Conservation (phyloP, 257 asterid genomes). For the Solanum rostratum region DNA sequence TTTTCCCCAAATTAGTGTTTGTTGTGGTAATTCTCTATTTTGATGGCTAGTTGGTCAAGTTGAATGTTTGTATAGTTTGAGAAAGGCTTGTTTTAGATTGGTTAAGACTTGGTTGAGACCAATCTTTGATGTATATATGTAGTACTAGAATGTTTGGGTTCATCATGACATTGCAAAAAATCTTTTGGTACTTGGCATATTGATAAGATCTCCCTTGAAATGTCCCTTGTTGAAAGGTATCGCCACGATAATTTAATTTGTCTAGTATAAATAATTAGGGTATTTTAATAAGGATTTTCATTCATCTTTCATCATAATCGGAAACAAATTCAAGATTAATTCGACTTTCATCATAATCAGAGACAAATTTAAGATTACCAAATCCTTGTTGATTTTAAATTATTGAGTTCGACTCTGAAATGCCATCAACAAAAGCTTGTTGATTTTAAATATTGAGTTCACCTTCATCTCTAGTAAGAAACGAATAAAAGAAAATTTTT, state of each 20-base stretch:
- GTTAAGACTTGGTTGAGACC: neutral
- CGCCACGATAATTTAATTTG: neutral
- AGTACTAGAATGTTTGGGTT: neutral
- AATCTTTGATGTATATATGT: neutral
- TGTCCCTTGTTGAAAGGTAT: neutral
- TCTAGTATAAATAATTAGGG: neutral
- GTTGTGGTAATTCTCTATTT: neutral
- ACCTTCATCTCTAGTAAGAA: neutral
- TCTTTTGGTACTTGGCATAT: neutral
- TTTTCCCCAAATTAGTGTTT: neutral
- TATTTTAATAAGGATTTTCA: rapidly evolving
- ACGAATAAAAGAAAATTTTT: neutral
- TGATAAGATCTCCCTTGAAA: neutral
- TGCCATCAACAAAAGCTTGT: no score
- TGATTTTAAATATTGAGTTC: neutral
- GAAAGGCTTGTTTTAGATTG: neutral
- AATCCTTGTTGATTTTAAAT: no score
- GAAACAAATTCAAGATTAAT: neutral
- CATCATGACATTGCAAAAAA: neutral
- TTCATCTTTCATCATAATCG: rapidly evolving
- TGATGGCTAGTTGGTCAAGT: neutral
- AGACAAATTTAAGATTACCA: no score
- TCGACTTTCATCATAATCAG: no score
- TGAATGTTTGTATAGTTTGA: neutral
- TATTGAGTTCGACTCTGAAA: no score